A percentile compares a stretch with the other conserved stretches of the same genome.
Conservation (phyloP, 2,329 filamentous ascomycete species). For the Fusarium sp. region DNA sequence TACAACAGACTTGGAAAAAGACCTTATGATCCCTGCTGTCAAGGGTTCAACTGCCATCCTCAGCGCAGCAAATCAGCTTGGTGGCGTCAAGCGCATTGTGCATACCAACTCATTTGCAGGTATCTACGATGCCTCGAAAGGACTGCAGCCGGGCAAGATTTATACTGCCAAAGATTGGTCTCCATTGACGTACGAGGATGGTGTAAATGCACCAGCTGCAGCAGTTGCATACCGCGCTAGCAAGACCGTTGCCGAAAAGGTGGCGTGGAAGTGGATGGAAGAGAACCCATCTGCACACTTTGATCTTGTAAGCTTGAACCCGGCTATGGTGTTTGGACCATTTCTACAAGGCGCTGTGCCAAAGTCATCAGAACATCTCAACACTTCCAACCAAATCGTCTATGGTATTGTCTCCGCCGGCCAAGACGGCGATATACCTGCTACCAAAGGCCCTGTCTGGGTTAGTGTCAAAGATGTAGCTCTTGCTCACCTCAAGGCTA, state of each 20-base stretch:
- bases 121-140: slow-evolving; percentile 3
- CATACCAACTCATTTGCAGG: slow-evolving; percentile 15
- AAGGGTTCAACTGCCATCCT: slow-evolving; percentile 7
- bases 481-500: not conserved
- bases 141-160: not conserved
- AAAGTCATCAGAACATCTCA: not conserved
- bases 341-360: not conserved
- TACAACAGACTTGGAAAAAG: not conserved
- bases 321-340: slow-evolving; percentile 8
- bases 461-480: slow-evolving; percentile 4
- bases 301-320: not conserved
- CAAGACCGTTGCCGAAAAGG: slow-evolving; percentile 7
- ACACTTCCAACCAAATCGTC: slow-evolving; percentile 4
- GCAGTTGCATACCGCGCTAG: not conserved
- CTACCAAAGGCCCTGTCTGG: not conserved
- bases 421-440: not conserved
- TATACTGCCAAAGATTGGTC: slow-evolving; percentile 9
- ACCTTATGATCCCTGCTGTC: slow-evolving; percentile 5
- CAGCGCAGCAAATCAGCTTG: not conserved
- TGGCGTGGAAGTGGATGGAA: slow-evolving; percentile 7
- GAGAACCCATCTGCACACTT: not conserved
- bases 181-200: not conserved
- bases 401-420: not conserved
- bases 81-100: not conserved
- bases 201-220: not conserved